A percentile compares a stretch with the other conserved stretches of the same genome.
phyloP scores from a whole-genome alignment of 495 filamentous ascomycete genomes.

The Thermothielavioides terrestris region DNA sequence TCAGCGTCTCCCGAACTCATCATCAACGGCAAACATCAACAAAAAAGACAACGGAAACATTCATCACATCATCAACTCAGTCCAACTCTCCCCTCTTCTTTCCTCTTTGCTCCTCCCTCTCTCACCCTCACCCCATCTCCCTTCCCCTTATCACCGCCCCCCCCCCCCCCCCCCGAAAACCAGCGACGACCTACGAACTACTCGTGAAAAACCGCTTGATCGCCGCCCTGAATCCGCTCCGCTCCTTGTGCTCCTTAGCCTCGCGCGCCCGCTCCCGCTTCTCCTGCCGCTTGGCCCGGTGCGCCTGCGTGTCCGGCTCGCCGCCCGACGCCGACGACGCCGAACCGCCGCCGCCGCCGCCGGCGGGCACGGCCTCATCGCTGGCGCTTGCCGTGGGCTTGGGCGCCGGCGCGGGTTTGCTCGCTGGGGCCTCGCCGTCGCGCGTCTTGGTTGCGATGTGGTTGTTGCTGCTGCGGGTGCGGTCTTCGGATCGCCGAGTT shows the following conservation, averaged over 20 bases:
- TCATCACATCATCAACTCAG: too few relatives aligned
- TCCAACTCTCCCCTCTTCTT: neutral
- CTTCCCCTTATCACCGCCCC: neutral
- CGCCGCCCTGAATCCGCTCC: conserved; percentile 67
- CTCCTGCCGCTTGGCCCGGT: conserved; percentile 27
- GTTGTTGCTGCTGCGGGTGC: neutral
- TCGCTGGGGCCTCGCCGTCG: neutral
- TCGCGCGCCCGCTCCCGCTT: conserved; percentile 21
- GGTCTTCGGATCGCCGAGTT: conserved; percentile 12
- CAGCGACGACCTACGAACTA: neutral
- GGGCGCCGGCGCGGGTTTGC: neutral
- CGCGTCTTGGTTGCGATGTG: too few relatives aligned
- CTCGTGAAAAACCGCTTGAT: conserved; percentile 27
- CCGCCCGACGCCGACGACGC: conserved; percentile 13
- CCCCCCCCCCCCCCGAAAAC: neutral
- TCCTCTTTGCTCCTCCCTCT: neutral
- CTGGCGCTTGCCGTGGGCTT: neutral
- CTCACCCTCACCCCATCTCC: too few relatives aligned
- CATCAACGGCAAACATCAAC: neutral
- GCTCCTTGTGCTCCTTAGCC: conserved; percentile 60
- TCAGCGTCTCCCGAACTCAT: too few relatives aligned
- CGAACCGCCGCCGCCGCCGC: neutral
- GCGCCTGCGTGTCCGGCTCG: conserved; percentile 18
- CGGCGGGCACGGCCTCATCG: neutral
- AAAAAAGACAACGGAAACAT: too few relatives aligned